Evolutionary conservation across 2,329 filamentous ascomycete genomes (phyloP).

Genomic region (Macrophomina tecta): DNA sequence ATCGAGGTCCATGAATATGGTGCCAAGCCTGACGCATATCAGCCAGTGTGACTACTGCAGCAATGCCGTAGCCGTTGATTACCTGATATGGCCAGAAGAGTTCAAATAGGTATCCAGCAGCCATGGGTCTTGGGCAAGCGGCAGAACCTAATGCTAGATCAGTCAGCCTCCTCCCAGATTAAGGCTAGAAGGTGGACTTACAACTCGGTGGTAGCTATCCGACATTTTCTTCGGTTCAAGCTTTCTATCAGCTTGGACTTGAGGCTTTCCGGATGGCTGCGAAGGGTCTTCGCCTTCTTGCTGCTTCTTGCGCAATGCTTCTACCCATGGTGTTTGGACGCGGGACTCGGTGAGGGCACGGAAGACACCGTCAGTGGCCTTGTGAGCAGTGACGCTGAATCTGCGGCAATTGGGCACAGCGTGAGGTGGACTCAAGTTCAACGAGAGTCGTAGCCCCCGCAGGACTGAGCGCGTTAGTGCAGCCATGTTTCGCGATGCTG

Average conservation of each 20-base stretch:
- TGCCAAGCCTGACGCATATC: constrained; percentile 61
- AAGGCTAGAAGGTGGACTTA: constrained; percentile 47
- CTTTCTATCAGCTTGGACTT: constrained; percentile 57
- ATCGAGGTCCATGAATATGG: constrained; percentile 80
- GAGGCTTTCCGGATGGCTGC: constrained; percentile 40
- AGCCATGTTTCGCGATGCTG: constrained; percentile 18
- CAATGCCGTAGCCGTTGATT: not conserved
- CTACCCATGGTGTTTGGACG: constrained; percentile 71
- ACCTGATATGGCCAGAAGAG: constrained; percentile 70
- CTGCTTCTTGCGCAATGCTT: constrained; percentile 64
- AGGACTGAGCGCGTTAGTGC: constrained; percentile 9
- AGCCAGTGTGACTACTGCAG: not conserved
- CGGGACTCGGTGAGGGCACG: constrained; percentile 63
- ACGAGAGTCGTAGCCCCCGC: not conserved
- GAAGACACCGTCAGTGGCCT: constrained; percentile 64
- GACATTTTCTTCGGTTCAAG: constrained; percentile 71
- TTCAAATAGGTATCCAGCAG: constrained; percentile 80
- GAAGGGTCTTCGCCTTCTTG: constrained; percentile 40
- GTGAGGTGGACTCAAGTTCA: not conserved
- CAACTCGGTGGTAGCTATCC: constrained; percentile 72
- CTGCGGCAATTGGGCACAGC: not conserved
- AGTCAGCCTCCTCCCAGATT: constrained; percentile 31
- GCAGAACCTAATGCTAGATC: constrained; percentile 60
- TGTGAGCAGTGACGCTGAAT: constrained; percentile 26
- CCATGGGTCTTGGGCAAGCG: constrained; percentile 76